Percentiles rank a stretch among this genome's conserved stretches.
Evolutionary conservation across 2,329 filamentous ascomycete species (phyloP).

Genomic region (Cercospora sp.): DNA sequence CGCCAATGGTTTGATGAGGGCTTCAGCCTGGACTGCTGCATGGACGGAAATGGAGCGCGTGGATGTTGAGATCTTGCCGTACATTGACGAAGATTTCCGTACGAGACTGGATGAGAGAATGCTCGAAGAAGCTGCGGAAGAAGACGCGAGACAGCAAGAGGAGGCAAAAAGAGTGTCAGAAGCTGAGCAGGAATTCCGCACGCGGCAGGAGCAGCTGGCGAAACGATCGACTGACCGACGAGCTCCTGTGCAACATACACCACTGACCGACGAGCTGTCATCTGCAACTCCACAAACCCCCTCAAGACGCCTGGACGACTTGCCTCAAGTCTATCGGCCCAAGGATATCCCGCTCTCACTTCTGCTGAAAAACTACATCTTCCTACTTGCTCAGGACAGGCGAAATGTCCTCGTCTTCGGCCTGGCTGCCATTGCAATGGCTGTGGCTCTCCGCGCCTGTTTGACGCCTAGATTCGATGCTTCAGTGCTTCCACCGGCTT

Average conservation of each 20-base stretch:
- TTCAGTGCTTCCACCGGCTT: not conserved
- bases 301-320: constrained; percentile 11
- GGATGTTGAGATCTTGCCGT: constrained; percentile 84
- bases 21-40: constrained; percentile 86
- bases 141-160: constrained; percentile 30
- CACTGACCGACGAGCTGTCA: not conserved
- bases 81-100: constrained; percentile 61
- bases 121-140: constrained; percentile 40
- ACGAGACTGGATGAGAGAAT: constrained; percentile 58
- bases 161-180: constrained; percentile 29
- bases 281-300: not conserved
- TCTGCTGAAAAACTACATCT: constrained; percentile 56
- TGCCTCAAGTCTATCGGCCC: constrained; percentile 36
- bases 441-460: constrained; percentile 22
- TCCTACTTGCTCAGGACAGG: constrained; percentile 53
- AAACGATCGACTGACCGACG: not conserved
- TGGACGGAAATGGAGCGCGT: constrained; percentile 99
- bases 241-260: not conserved
- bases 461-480: constrained; percentile 3
- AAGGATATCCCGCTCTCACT: constrained; percentile 54
- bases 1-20: constrained; percentile 89
- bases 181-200: constrained; percentile 29
- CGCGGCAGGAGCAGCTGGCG: not conserved
- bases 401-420: constrained; percentile 55
- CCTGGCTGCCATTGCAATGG: constrained; percentile 37